Conservation (phyloP, 2,329 filamentous ascomycete genomes). For the Teratosphaeria zuluensis region DNA sequence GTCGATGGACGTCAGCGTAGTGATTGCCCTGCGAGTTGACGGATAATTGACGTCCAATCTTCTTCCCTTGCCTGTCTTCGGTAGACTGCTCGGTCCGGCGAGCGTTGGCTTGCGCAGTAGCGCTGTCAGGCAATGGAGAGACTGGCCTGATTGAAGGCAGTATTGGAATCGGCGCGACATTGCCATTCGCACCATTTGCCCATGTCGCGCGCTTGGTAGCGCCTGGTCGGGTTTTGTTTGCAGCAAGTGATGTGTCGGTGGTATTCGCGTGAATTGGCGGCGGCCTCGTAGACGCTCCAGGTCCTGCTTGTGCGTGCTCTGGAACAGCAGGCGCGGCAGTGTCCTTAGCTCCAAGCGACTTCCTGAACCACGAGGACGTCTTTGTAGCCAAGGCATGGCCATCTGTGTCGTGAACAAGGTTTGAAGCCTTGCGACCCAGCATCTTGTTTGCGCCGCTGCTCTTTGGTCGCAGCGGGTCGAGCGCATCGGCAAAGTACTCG, state of each 20-base stretch:
- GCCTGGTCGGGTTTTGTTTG: slow-evolving; percentile 46
- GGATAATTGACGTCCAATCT: slow-evolving; percentile 89
- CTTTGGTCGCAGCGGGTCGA: slow-evolving; percentile 86
- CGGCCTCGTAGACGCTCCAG: slow-evolving; percentile 33
- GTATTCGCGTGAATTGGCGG: slow-evolving; percentile 36
- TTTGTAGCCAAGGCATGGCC: slow-evolving; percentile 61
- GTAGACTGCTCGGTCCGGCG: slow-evolving; percentile 35
- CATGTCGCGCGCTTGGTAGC: slow-evolving; percentile 82
- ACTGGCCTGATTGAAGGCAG: slow-evolving; percentile 89
- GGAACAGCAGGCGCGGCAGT: slow-evolving; percentile 56
- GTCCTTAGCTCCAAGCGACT: slow-evolving; percentile 77
- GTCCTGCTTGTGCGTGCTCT: slow-evolving; percentile 30
- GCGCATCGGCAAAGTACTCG: slow-evolving; percentile 86
- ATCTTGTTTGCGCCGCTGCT: slow-evolving; percentile 79
- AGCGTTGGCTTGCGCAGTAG: slow-evolving; percentile 77
- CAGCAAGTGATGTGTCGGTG: slow-evolving; percentile 30
- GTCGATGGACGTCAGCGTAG: slow-evolving; percentile 79
- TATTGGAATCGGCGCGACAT: slow-evolving; percentile 86
- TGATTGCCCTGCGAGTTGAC: slow-evolving; percentile 87
- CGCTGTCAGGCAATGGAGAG: slow-evolving; percentile 88
- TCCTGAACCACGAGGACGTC: slow-evolving; percentile 85
- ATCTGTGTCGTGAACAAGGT: slow-evolving; percentile 61
- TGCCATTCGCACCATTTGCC: slow-evolving; percentile 65
- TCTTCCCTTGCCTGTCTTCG: slow-evolving; percentile 66
- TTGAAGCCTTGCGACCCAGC: slow-evolving; percentile 82